These are phyloP conservation scores for Citrus sp. DNA, from an alignment of 345 rosid species.

Conservation along the genomic window DNA sequence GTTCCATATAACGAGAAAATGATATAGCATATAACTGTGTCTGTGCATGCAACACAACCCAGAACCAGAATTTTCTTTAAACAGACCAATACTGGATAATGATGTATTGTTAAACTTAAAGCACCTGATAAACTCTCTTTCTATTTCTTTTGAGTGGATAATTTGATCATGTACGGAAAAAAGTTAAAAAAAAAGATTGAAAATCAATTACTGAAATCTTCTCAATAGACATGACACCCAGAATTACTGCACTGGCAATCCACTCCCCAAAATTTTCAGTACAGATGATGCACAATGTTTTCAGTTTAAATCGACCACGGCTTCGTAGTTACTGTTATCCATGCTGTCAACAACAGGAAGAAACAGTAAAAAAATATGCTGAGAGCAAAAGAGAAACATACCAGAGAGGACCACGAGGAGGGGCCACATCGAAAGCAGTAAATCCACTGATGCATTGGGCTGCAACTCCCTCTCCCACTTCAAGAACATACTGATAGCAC, in stretches of 20 bases:
- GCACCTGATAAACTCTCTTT: background rate
- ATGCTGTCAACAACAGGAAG: background rate
- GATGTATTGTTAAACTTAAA: background rate
- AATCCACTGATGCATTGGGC: conserved; percentile 65
- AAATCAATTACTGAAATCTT: background rate
- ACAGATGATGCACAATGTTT: too few species aligned
- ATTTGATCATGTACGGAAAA: background rate
- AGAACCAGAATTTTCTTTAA: background rate
- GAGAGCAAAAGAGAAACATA: conserved; percentile 13
- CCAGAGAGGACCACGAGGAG: conserved; percentile 68
- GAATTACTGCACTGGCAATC: background rate
- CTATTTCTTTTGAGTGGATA: background rate
- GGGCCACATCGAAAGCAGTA: conserved; percentile 50
- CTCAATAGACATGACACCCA: background rate
- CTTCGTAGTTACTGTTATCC: too few species aligned
- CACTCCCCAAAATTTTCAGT: too few species aligned
- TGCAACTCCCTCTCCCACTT: conserved; percentile 53
- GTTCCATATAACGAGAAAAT: background rate
- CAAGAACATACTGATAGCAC: conserved; percentile 46
- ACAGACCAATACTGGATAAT: background rate
- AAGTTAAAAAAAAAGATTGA: background rate
- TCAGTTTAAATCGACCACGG: too few species aligned
- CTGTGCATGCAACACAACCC: background rate
- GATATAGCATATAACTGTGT: background rate
- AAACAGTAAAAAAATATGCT: background rate